Evolutionary conservation across 441 rosid species (phyloP), one percentile per base, ranked within the genome.

Genomic region (Bruguiera hainesii): DNA sequence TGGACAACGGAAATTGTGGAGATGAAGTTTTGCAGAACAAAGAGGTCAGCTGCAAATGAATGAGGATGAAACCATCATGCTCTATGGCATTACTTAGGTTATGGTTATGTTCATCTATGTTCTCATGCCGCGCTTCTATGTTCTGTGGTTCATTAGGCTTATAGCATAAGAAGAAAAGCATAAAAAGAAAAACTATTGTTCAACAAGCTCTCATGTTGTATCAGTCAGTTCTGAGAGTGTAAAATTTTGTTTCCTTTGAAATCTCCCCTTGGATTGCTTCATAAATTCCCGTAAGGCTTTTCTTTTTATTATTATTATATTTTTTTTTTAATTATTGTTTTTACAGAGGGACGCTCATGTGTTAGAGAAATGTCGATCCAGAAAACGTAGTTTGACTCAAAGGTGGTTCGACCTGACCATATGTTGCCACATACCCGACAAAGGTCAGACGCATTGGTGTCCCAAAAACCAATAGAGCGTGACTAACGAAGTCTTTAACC

Each of bases 21-120:
- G 74, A 73, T 5, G 74, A 64, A 58, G 67, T 61, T 61, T 64
- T 69, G 33, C 80, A 69, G 64, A 87, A 79, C 30, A 81, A 82
- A 78, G 85, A 86, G 79, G 76, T 81, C 71, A 66, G 67, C 78
- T 2, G 65, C 61, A 63, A 62, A 56, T 75, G 81, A 76, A 48
- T 52, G 65, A 69, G 61, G 63, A 65, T 51, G 51, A 52, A 67
- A 53, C 63, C 23, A 29, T 21, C 42, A n/a, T 60, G 28, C 21
- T 55, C 19, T 60, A 42, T 51, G 55, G 20, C 18, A 42, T 42
- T 42, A 42, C 48, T 13, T 42, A 13, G 48, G 48, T 42, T 3
- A 42, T 18, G 13, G 46, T 37, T 9, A 13, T 42, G 48, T 42
- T 42, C 48, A 18, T 3, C 48, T 42, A 0, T 39, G 16, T 39